phyloP scores from a whole-genome alignment of 2,329 filamentous ascomycete genomes.

The Penicillium hordei region DNA sequence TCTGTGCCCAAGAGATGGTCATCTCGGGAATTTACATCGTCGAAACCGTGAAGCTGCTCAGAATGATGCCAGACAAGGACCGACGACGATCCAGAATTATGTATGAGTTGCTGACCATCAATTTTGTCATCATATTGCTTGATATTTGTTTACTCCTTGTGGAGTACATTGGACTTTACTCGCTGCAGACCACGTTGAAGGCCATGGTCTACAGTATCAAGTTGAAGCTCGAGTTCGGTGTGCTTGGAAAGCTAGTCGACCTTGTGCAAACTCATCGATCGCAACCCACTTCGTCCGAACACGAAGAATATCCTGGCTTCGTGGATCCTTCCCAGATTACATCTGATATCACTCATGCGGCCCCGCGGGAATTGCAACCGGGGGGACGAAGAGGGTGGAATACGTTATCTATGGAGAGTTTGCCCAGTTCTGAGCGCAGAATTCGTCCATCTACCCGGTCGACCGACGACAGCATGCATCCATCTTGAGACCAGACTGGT shows the following conservation, averaged over 20 bases:
- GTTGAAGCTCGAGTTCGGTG: slow-evolving; percentile 52
- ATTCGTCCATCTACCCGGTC: slow-evolving; percentile 22
- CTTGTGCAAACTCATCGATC: slow-evolving; percentile 37
- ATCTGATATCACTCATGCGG: slow-evolving; percentile 41
- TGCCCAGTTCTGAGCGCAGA: slow-evolving; percentile 27
- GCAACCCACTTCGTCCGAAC: slow-evolving; percentile 33
- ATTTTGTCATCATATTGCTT: slow-evolving; percentile 49
- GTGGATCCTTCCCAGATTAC: slow-evolving; percentile 43
- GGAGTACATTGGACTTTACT: slow-evolving; percentile 46
- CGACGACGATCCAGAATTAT: slow-evolving; percentile 43
- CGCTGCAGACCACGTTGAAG: slow-evolving; percentile 48
- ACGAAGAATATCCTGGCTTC: slow-evolving; percentile 42
- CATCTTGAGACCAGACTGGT: slow-evolving; percentile 17
- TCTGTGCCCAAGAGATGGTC: slow-evolving; percentile 47
- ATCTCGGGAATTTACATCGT: slow-evolving; percentile 54
- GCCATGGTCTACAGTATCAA: slow-evolving; percentile 51
- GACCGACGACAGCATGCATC: slow-evolving; percentile 12
- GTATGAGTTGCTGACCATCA: slow-evolving; percentile 51
- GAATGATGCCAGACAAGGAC: slow-evolving; percentile 35
- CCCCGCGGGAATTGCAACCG: slow-evolving; percentile 16
- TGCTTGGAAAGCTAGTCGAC: slow-evolving; percentile 45
- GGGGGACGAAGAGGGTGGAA: slow-evolving; percentile 24
- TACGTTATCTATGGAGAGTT: slow-evolving; percentile 31
- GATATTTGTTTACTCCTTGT: slow-evolving; percentile 47
- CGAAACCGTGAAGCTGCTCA: slow-evolving; percentile 50